These are phyloP conservation scores for Mycena metata DNA, from an alignment of 768 basidiomycete genomes.

Conservation along the genomic window DNA sequence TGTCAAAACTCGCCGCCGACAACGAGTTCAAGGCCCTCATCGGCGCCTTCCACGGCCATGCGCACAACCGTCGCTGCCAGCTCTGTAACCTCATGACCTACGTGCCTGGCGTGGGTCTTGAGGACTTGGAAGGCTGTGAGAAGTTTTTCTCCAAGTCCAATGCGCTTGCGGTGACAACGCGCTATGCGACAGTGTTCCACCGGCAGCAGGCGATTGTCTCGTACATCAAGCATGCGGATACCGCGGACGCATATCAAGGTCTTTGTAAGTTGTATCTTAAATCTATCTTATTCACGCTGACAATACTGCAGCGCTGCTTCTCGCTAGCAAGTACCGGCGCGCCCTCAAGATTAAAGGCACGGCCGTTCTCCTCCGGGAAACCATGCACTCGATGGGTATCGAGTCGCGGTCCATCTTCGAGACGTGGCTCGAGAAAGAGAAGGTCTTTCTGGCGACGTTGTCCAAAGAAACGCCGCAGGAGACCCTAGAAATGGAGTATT, in stretches of 20 bases:
- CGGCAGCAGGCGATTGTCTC: constrained; percentile 14
- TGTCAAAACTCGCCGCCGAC: constrained; percentile 6
- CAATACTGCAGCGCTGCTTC: too few species aligned
- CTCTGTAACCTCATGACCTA: constrained; percentile 19
- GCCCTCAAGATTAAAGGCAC: too few species aligned
- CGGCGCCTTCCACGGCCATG: constrained; percentile 19
- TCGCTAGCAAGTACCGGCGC: too few species aligned
- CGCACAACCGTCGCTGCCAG: constrained; percentile 26
- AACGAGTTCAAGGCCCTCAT: background rate
- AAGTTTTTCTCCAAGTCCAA: constrained; percentile 24
- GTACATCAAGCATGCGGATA: constrained; percentile 1
- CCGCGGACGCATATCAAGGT: constrained; percentile 3
- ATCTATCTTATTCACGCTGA: too few species aligned
- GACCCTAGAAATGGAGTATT: background rate
- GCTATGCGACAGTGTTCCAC: constrained; percentile 14
- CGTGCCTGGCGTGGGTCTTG: constrained; percentile 16
- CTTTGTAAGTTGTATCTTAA: background rate
- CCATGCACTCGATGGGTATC: too few species aligned
- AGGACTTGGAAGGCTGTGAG: constrained; percentile 33
- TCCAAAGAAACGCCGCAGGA: background rate
- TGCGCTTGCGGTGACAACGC: constrained; percentile 17
- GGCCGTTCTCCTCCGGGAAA: too few species aligned
- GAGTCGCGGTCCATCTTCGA: background rate
- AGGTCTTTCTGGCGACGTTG: background rate
- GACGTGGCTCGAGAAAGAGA: background rate